These are phyloP conservation scores for Rhodotorula toruloides DNA, from an alignment of 768 basidiomycete genomes.

Conservation along the genomic window DNA sequence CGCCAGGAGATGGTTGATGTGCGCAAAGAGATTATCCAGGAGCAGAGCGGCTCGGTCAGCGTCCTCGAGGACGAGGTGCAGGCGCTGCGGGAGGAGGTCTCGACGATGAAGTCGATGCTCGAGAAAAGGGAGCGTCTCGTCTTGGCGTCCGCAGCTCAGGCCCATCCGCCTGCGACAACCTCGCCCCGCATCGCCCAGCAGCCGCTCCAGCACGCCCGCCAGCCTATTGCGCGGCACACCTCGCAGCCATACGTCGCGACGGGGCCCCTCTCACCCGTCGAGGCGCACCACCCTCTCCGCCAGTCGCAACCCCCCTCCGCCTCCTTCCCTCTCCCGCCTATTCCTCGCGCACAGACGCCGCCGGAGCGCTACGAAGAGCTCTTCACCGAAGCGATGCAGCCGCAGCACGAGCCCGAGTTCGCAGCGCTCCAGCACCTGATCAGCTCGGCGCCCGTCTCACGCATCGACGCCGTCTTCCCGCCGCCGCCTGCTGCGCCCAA, in stretches of 20 bases:
- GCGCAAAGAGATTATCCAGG: constrained; percentile 71
- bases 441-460: constrained; percentile 4
- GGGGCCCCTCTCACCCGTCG: background rate
- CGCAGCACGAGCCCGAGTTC: constrained; percentile 28
- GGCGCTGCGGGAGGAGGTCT: constrained; percentile 12
- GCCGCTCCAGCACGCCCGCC: background rate
- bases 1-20: constrained; percentile 67
- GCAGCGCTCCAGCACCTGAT: constrained; percentile 20
- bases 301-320: background rate
- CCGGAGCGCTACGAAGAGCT: constrained; percentile 28
- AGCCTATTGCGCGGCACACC: background rate
- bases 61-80: constrained; percentile 57
- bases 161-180: background rate
- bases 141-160: background rate
- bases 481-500: background rate
- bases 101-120: constrained; percentile 12
- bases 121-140: constrained; percentile 27
- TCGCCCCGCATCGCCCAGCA: background rate
- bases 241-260: background rate
- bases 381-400: constrained; percentile 30
- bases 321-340: constrained; percentile 11
- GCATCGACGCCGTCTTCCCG: constrained; percentile 34
- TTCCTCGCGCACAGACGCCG: constrained; percentile 24
- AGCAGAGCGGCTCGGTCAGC: constrained; percentile 73
- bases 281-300: background rate